Percentiles rank a stretch among this genome's conserved stretches.
Conservation (phyloP, 345 rosid genomes). For the Salix udensis region DNA sequence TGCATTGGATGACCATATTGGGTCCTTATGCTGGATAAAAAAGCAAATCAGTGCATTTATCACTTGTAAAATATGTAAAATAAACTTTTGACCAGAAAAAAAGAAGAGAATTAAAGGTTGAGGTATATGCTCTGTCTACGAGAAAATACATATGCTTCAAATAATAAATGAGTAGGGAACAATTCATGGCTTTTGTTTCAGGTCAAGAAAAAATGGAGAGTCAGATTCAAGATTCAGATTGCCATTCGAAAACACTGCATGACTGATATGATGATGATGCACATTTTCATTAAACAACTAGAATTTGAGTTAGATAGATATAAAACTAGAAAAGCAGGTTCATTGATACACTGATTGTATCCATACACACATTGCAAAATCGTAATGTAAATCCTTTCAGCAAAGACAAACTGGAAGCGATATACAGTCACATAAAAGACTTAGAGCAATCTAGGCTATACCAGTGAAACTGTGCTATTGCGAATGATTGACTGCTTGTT, state of each 20-base stretch:
- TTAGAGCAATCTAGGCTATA: too few relatives aligned
- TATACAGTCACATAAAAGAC: too few relatives aligned
- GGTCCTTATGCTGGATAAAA: slow-evolving; percentile 35
- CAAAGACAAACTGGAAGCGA: too few relatives aligned
- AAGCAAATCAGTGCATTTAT: not conserved
- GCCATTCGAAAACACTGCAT: too few relatives aligned
- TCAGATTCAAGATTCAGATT: not conserved
- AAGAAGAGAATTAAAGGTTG: not conserved
- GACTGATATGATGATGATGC: not conserved
- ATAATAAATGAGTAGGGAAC: not conserved
- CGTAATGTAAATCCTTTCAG: too few relatives aligned
- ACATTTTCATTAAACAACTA: not conserved
- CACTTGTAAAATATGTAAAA: too few relatives aligned
- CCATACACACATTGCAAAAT: too few relatives aligned
- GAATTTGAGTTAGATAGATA: not conserved
- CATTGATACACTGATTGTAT: too few relatives aligned
- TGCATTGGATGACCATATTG: slow-evolving; percentile 28
- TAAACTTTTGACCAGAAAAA: too few relatives aligned
- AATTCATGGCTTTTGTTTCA: not conserved
- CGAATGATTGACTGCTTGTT: not conserved
- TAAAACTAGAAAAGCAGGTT: not conserved
- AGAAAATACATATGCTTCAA: not conserved
- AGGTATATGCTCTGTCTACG: not conserved
- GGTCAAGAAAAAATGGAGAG: not conserved
- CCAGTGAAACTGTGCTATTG: not conserved